Percentiles rank a stretch among this genome's conserved stretches.
Evolutionary conservation across 305 asterid species (phyloP).

Genomic region (Fraxinus xanthoxyloides): DNA sequence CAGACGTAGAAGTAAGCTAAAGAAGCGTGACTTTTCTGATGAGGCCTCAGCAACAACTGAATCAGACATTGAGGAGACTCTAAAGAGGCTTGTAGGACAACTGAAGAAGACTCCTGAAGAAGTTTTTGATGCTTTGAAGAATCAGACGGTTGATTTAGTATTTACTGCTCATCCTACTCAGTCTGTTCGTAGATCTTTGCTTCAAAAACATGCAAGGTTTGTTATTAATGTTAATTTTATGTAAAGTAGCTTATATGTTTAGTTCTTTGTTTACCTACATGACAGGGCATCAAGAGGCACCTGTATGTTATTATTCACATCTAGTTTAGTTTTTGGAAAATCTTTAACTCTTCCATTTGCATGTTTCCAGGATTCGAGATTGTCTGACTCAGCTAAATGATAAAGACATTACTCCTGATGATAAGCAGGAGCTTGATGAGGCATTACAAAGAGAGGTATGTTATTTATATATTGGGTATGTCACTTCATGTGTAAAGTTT

Average conservation of each 20-base stretch:
- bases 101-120: conserved; percentile 63
- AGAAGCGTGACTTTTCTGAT: conserved; percentile 58
- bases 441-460: conserved; percentile 87
- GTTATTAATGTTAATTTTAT: neutral
- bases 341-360: conserved; percentile 10
- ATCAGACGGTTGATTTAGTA: conserved; percentile 71
- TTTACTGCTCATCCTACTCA: conserved; percentile 82
- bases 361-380: conserved; percentile 58
- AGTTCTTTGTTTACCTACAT: neutral
- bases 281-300: neutral
- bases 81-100: conserved; percentile 61
- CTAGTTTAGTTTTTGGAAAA: neutral
- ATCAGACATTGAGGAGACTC: conserved; percentile 67
- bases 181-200: conserved; percentile 75
- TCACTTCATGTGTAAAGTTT: neutral
- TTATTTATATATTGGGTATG: neutral
- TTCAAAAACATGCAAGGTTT: conserved; percentile 77
- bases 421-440: conserved; percentile 95
- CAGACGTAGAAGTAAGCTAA: conserved; percentile 59
- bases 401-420: conserved; percentile 89
- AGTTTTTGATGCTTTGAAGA: conserved; percentile 71
- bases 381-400: conserved; percentile 80
- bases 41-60: conserved; percentile 73
- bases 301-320: neutral
- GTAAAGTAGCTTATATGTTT: neutral